phyloP scores from a whole-genome alignment of 352 stramenopile genomes.

The Phytophthora pluvialis region DNA sequence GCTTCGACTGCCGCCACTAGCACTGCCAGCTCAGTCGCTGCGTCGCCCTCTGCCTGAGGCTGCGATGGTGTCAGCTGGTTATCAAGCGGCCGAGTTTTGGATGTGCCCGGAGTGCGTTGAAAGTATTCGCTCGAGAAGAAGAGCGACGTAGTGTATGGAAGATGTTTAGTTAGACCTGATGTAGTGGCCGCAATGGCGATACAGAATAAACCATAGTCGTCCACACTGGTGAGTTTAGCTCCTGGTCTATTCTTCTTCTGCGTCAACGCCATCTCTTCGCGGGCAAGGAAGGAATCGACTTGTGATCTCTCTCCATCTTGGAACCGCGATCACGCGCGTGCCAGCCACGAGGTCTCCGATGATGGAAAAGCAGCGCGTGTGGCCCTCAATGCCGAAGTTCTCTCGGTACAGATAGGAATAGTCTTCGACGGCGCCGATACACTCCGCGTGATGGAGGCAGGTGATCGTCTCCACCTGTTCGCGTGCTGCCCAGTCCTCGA shows the following conservation, averaged over 20 bases:
- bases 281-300: conserved; percentile 44
- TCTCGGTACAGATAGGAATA: conserved; percentile 46
- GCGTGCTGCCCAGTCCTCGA: conserved; percentile 39
- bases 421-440: conserved; percentile 49
- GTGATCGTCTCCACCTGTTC: conserved; percentile 63
- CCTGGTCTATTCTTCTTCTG: no score
- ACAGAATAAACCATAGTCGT: no score
- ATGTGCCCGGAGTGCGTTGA: conserved; percentile 9
- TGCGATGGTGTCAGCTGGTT: neutral
- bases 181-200: no score
- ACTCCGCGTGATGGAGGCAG: conserved; percentile 62
- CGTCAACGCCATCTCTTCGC: conserved; percentile 1
- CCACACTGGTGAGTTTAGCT: no score
- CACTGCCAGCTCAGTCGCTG: conserved; percentile 9
- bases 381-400: conserved; percentile 57
- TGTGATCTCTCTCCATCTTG: conserved; percentile 53
- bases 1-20: neutral
- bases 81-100: conserved; percentile 4
- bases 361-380: conserved; percentile 55
- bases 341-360: conserved; percentile 40
- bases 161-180: no score
- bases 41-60: conserved; percentile 7
- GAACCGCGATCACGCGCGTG: conserved; percentile 40
- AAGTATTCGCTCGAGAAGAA: conserved; percentile 17
- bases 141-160: no score